These are phyloP conservation scores for Lipomyces sp. DNA, from an alignment of 805 yeast species.

Conservation along the genomic window DNA sequence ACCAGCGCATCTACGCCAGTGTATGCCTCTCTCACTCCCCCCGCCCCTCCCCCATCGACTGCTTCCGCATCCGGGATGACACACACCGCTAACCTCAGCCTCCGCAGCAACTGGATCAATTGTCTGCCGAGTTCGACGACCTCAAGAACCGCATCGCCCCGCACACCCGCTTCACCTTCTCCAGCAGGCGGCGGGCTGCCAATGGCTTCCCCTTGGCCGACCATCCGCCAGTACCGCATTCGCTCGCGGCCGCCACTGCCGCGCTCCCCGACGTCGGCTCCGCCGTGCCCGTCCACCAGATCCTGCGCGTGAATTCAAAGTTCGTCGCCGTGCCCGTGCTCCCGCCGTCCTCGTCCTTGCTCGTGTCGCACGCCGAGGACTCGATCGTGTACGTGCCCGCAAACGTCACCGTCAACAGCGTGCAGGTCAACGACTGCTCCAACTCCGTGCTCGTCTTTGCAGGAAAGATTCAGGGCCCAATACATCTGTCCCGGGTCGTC, in stretches of 20 bases:
- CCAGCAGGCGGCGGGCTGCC: conserved; percentile 6
- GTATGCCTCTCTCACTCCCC: conserved; percentile 2
- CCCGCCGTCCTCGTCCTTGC: conserved; percentile 1
- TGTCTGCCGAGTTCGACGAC: conserved; percentile 1
- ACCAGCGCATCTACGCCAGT: conserved; percentile 22
- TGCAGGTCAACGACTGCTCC: conserved; percentile 10
- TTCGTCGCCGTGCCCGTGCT: conserved; percentile 1
- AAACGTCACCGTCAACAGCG: neutral
- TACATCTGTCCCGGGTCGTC: conserved; percentile 12
- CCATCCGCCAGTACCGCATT: no score
- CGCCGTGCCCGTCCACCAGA: conserved; percentile 10
- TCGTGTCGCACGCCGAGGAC: conserved; percentile 2
- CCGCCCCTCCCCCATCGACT: neutral
- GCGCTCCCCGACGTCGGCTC: no score
- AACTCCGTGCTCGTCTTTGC: conserved; percentile 10
- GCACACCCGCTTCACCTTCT: conserved; percentile 15
- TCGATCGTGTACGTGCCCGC: conserved; percentile 12
- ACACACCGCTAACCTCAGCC: neutral
- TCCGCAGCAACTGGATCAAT: conserved; percentile 22
- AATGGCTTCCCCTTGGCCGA: neutral
- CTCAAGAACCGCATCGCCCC: conserved; percentile 7
- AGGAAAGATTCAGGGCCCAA: conserved; percentile 17
- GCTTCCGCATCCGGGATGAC: neutral
- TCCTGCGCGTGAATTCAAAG: conserved; percentile 1
- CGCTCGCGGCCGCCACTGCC: no score